Base-by-base conservation (phyloP, 768 basidiomycete genomes). In the Lepiota brunneoincarnata region DNA sequence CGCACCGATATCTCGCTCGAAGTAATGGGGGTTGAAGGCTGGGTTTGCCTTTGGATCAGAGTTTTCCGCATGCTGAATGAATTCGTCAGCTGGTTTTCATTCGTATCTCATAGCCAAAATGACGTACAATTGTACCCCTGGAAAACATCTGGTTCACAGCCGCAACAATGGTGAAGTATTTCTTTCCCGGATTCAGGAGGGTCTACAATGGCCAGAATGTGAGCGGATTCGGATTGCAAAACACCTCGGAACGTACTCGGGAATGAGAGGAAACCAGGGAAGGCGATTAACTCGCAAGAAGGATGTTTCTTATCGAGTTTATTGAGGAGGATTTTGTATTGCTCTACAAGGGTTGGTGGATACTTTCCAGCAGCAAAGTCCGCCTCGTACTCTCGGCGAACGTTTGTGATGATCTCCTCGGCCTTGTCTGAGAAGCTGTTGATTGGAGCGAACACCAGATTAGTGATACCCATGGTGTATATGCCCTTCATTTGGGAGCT, bases 281-380 rank as follows among this genome's bases (percentile, higher is more conserved):
- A 63, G 15, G 51, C 54, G 24, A 68, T 54, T 17, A 71, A 17
- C 59, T 68, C 63, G 34, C 65, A 51, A 15, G 67, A 66, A 1
- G 69, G 67, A 2, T 60, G 49, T 0, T 49, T 37, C 18, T 67
- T 61, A 15, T 69, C 62, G 7, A 73, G 55, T 15, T 24, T 55
- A 9, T 66, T 64, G 7, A 78, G 54, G 51, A 72, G 71, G 7
- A 77, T 57, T 26, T 71, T 64, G 36, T 73, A 69, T 58, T 79
- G 78, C 51, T 76, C 75, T 11, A 55, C 54, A 2, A 75, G 48
- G 0, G 72, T 74, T 1, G 73, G 70, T 0, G 65, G 57, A 21
- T 63, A 59, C 11, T 61, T 59, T 1, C 57, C 58, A 10, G 59
- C 60, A 48, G 58, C 60, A 23, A 55, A 57, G 35, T 66, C 56